Base-by-base conservation (phyloP, 768 basidiomycete genomes). In the Lentinula detonsa region DNA sequence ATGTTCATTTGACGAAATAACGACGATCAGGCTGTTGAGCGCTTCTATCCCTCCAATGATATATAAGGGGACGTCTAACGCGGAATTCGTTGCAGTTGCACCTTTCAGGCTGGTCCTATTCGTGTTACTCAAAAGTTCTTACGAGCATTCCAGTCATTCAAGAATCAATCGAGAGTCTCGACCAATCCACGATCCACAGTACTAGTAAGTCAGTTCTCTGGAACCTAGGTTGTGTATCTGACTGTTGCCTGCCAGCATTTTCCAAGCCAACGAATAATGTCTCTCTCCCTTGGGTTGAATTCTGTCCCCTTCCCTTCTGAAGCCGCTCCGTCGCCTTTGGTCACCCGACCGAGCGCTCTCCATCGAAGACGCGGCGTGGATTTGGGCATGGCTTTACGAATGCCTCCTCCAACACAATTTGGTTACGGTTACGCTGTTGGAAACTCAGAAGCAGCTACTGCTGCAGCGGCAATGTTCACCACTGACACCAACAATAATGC, bases 291-390 rank as follows among this genome's bases (percentile, higher is more conserved):
- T 18, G 35, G n/a, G 33, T 48, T 59, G 48, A 59, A 59, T 28
- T 18, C 57, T 4, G 46, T 59, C 16, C 57, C 57, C 10, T 59
- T 59, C 34, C 57, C 57, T 18, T 28, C 43, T 15, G 37, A 40
- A 43, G 7, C 10, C 23, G 16, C 33, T 18, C 15, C 56, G 6
- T 49, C 57, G 4, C 57, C 57, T 21, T n/a, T 48, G 9, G 42
- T 28, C 15, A n/a, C 15, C 15, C 39, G 16, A 16, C 56, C 18
- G 15, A 28, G 34, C 13, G 35, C 40, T 43, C 42, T 59, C 11
- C 57, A 45, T 59, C 57, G 57, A 34, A 31, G 56, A 21, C 39
- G 57, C 8, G 57, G 57, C 13, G 48, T 59, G 3, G 13, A 59
- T 1, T 28, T 59, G 18, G 43, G 48, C 21, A 48, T 59, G 48